Percentiles rank a stretch among this genome's conserved stretches.
phyloP scores from a whole-genome alignment of 129 eudicot genomes.

The Centaurea solstitialis region DNA sequence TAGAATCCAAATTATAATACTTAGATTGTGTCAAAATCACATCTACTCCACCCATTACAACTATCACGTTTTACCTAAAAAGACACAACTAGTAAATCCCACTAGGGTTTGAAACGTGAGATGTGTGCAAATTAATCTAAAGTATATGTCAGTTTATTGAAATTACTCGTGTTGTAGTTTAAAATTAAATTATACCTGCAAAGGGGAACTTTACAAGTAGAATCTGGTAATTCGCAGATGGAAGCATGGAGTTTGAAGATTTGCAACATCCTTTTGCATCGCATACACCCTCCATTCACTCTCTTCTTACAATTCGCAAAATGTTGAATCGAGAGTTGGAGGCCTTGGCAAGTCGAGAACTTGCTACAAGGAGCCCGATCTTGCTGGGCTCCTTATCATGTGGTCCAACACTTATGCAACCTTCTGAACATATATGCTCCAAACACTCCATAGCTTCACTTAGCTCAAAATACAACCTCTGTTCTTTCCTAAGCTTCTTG shows the following conservation, averaged over 20 bases:
- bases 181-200: slow-evolving; percentile 68
- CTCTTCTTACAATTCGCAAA: slow-evolving; percentile 76
- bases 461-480: slow-evolving; percentile 68
- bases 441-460: slow-evolving; percentile 97
- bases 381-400: slow-evolving; percentile 49
- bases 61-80: too few species aligned
- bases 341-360: slow-evolving; percentile 72
- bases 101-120: too few species aligned
- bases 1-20: neutral
- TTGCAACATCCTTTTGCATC: slow-evolving; percentile 93
- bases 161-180: neutral
- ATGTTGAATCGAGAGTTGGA: slow-evolving; percentile 72
- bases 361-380: slow-evolving; percentile 70
- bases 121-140: too few species aligned
- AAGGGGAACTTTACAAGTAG: slow-evolving; percentile 75
- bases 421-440: slow-evolving; percentile 89
- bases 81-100: too few species aligned
- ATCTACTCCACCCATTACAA: neutral
- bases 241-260: slow-evolving; percentile 80
- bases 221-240: slow-evolving; percentile 71
- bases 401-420: slow-evolving; percentile 90
- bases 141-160: neutral
- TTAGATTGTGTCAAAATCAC: neutral
- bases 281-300: slow-evolving; percentile 74
- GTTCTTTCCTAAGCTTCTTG: slow-evolving; percentile 61